phyloP scores from a whole-genome alignment of 1,284 basidiomycete species.

The Porphyrellus sp. region DNA sequence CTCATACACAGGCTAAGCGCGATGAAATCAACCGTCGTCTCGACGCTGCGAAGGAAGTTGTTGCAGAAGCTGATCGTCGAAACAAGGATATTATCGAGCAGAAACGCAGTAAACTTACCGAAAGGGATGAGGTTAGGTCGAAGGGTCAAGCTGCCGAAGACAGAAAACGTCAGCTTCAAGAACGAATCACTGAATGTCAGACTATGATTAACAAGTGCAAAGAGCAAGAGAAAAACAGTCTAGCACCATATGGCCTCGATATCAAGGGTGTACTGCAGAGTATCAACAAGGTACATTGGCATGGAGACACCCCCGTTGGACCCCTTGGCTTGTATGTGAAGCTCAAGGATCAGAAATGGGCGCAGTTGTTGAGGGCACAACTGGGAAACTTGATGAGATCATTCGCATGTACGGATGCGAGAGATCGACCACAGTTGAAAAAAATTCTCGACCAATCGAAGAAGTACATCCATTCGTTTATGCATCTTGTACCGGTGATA shows the following conservation, averaged over 20 bases:
- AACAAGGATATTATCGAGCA: conserved; percentile 35
- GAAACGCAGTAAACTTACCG: conserved; percentile 32
- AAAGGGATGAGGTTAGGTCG: conserved; percentile 33
- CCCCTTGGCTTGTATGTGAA: conserved; percentile 83
- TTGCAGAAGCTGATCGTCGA: conserved; percentile 38
- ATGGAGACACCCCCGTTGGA: conserved; percentile 74
- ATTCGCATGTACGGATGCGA: conserved; percentile 75
- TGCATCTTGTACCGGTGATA: neutral
- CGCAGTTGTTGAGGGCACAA: conserved; percentile 60
- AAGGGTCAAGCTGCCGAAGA: conserved; percentile 38
- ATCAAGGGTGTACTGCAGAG: conserved; percentile 57
- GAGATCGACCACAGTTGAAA: conserved; percentile 66
- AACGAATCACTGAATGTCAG: conserved; percentile 43
- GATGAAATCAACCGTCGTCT: conserved; percentile 54
- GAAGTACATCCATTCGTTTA: conserved; percentile 47
- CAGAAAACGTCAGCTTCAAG: conserved; percentile 34
- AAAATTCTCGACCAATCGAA: conserved; percentile 52
- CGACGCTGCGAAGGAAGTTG: conserved; percentile 39
- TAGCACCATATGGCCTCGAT: conserved; percentile 62
- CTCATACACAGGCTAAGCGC: conserved; percentile 57
- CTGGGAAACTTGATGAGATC: conserved; percentile 63
- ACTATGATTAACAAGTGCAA: conserved; percentile 47
- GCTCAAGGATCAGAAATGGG: conserved; percentile 72
- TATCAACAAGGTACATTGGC: conserved; percentile 61
- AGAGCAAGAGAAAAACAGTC: conserved; percentile 50